Conservation (phyloP, 129 eudicot genomes). For the Centrapalus pauciflorus region DNA sequence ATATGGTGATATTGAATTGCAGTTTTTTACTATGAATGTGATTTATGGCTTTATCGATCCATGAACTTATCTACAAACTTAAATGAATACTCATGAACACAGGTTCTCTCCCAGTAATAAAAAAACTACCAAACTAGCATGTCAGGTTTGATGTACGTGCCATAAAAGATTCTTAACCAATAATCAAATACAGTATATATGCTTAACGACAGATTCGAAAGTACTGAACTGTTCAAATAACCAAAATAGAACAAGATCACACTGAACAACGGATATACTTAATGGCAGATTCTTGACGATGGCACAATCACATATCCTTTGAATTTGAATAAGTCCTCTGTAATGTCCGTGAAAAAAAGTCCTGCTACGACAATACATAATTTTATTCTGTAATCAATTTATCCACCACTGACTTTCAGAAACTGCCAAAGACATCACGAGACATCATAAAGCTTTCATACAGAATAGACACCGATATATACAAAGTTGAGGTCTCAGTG, state of each 20-base stretch:
- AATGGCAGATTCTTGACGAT: no score
- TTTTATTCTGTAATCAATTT: no score
- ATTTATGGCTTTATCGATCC: not conserved
- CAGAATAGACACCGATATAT: not conserved
- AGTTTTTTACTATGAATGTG: not conserved
- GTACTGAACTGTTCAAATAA: not conserved
- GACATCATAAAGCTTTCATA: not conserved
- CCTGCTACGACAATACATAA: no score
- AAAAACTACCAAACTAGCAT: not conserved
- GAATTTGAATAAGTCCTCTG: not conserved
- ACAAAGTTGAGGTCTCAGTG: no score
- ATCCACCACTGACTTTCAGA: not conserved
- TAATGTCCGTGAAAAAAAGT: not conserved
- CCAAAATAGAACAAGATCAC: not conserved
- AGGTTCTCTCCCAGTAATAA: not conserved
- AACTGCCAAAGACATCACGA: not conserved
- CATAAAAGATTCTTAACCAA: not conserved
- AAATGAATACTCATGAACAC: not conserved
- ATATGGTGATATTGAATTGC: not conserved
- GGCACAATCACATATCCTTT: not conserved
- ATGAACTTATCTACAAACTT: not conserved
- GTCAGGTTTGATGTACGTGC: slow-evolving; percentile 1
- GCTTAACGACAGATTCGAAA: not conserved
- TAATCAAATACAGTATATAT: slow-evolving; percentile 10
- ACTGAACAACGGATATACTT: no score